Base-by-base conservation (phyloP, 495 filamentous ascomycete species). In the Copromyces sp. region DNA sequence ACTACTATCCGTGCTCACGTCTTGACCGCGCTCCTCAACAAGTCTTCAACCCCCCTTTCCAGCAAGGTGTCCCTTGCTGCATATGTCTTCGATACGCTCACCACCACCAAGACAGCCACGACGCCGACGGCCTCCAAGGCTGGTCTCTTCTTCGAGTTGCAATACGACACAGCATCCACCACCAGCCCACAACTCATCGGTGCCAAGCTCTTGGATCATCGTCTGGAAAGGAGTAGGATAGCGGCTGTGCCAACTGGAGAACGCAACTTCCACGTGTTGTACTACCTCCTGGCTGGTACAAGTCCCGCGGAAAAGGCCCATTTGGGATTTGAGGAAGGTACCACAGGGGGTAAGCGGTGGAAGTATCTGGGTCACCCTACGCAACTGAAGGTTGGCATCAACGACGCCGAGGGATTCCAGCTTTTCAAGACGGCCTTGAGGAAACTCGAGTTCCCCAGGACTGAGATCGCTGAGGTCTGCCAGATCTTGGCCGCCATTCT, bases 91-190 rank as follows among this genome's bases (percentile, higher is more conserved):
- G 95, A 99, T 80, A 91, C 94, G 8, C 86, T 99, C 47, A 99
- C 95, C 4, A 97, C 95, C 8, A 99, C 95, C n/a, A 99, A 99
- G 84, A 97, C 94, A 20, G 87, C 93, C 24, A 97, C 94, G 7
- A 97, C 94, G 0, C 94, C 94, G 2, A 97, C 93, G 7, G 95
- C 95, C 35, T 98, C 95, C 16, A 98, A 97, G 80, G 91, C 95
- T 7, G 95, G 95, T 72, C 88, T 99, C 16, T 97, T 97, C 77
- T 92, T 93, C 80, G 95, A 99, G 77, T 85, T 99, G 38, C 95
- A 99, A 81, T 99, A 98, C 76, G 94, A 99, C 79, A 95, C 92
- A 8, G 87, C 92, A 3, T 91, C 94, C 0, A 90, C 91, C 2
- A 89, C 91, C 61, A 90, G 88, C 75, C 94, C 94, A 9, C 89